phyloP scores from a whole-genome alignment of 208 protist species.

The Leishmania braziliensis region DNA sequence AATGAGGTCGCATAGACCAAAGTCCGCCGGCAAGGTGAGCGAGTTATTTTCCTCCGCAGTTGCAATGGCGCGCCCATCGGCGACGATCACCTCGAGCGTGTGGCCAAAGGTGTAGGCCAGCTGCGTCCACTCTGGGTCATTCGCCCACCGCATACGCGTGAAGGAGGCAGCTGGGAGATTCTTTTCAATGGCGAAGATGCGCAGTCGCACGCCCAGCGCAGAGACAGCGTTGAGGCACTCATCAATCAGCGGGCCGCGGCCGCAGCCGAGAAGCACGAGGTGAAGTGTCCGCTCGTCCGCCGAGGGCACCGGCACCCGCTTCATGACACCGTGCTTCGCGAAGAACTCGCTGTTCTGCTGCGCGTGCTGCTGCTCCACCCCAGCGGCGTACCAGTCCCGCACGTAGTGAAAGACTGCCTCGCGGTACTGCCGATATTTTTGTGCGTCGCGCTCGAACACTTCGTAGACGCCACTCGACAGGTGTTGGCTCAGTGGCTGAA shows the following conservation, averaged over 20 bases:
- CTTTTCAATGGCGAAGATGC: constrained; percentile 98
- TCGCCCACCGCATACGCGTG: constrained; percentile 55
- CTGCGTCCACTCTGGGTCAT: constrained; percentile 67
- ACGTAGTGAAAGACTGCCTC: constrained; percentile 79
- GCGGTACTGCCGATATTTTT: constrained; percentile 97
- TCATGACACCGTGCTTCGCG: constrained; percentile 14
- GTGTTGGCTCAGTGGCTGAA: constrained; percentile 98
- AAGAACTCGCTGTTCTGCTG: constrained; percentile 25
- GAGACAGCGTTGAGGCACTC: constrained; percentile 85
- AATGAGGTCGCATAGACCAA: constrained; percentile 94
- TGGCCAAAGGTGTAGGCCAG: constrained; percentile 73
- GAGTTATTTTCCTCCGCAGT: constrained; percentile 17
- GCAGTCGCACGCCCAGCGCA: constrained; percentile 62
- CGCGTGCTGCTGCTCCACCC: constrained; percentile 37
- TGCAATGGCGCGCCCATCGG: constrained; percentile 86
- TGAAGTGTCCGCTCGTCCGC: constrained; percentile 48
- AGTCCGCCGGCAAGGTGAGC: constrained; percentile 50
- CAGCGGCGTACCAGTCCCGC: constrained; percentile 48
- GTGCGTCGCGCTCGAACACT: constrained; percentile 97
- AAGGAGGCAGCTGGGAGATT: constrained; percentile 96
- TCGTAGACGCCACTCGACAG: constrained; percentile 98
- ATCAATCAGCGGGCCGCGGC: constrained; percentile 95
- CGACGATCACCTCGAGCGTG: constrained; percentile 89
- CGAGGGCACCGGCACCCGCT: constrained; percentile 12
- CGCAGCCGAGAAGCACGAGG: constrained; percentile 97